phyloP scores from a whole-genome alignment of 495 filamentous ascomycete species.

The Neurospora sp. region DNA sequence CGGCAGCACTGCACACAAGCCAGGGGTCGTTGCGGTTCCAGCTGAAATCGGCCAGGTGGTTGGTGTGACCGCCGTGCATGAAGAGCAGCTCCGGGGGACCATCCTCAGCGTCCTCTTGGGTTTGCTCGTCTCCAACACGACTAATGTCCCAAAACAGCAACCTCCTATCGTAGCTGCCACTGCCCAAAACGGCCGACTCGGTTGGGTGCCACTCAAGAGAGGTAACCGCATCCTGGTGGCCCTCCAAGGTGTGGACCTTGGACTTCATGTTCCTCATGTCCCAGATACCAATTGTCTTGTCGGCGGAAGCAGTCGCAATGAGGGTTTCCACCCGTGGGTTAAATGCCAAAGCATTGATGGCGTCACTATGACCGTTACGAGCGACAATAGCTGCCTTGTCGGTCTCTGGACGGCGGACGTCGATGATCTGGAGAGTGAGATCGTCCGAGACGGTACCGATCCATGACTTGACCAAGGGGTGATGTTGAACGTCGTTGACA shows the following conservation, averaged over 20 bases:
- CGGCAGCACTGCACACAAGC: constrained; percentile 87
- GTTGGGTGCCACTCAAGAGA: constrained; percentile 89
- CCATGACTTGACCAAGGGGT: constrained; percentile 68
- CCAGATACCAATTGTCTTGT: constrained; percentile 92
- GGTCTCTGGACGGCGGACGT: constrained; percentile 58
- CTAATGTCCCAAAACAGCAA: constrained; percentile 96
- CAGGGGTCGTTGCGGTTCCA: constrained; percentile 96
- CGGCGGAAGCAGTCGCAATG: constrained; percentile 84
- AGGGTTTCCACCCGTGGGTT: constrained; percentile 80
- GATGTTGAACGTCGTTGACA: constrained; percentile 94
- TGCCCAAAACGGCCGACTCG: constrained; percentile 78
- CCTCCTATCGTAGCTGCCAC: constrained; percentile 81
- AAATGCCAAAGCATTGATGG: constrained; percentile 89
- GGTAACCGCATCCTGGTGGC: constrained; percentile 79
- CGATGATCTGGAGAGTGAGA: constrained; percentile 82
- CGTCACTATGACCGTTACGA: constrained; percentile 65
- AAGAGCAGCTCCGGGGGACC: constrained; percentile 95
- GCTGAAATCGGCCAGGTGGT: constrained; percentile 89
- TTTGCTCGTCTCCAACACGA: constrained; percentile 85
- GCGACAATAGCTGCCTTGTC: constrained; percentile 55
- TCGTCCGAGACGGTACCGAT: constrained; percentile 96
- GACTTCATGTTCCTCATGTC: constrained; percentile 81
- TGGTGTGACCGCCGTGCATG: constrained; percentile 98
- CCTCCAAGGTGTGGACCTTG: constrained; percentile 76
- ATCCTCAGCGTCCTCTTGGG: constrained; percentile 90